Conservation (phyloP, 2,329 filamentous ascomycete species). For the Fusarium zealandicum region DNA sequence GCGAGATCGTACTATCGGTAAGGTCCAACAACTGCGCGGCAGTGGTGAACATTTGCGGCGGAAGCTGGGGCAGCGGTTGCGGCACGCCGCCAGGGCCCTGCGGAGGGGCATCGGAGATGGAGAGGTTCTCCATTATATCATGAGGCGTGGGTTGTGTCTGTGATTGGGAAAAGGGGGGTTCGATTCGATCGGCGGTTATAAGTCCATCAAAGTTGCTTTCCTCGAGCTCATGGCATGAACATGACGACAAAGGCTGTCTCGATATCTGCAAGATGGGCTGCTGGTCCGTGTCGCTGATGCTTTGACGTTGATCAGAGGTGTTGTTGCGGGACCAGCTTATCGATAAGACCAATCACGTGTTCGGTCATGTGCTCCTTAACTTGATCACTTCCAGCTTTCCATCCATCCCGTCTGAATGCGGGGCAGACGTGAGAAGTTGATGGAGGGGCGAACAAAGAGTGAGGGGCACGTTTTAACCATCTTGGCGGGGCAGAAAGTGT, state of each 20-base stretch:
- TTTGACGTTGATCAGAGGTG: conserved; percentile 33
- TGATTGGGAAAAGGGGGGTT: conserved; percentile 5
- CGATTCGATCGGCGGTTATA: conserved; percentile 21
- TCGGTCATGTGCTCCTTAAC: conserved; percentile 9
- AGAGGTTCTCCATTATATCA: conserved; percentile 61
- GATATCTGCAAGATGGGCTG: conserved; percentile 22
- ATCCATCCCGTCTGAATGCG: conserved; percentile 31
- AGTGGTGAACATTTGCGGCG: conserved; percentile 98
- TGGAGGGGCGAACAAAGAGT: conserved; percentile 36
- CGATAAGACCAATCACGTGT: conserved; percentile 38
- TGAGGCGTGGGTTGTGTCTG: conserved; percentile 14
- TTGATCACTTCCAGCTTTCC: not conserved
- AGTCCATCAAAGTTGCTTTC: conserved; percentile 32
- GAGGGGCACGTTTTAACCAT: conserved; percentile 34
- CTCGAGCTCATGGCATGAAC: conserved; percentile 35
- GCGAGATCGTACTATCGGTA: conserved; percentile 82
- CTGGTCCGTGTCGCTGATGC: conserved; percentile 35
- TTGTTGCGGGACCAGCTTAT: conserved; percentile 24
- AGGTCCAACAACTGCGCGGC: conserved; percentile 94
- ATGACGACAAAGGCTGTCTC: conserved; percentile 28
- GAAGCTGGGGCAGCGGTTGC: conserved; percentile 68
- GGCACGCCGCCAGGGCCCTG: conserved; percentile 49
- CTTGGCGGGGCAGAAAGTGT: conserved; percentile 37
- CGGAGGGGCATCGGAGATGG: conserved; percentile 57
- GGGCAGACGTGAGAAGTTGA: conserved; percentile 31